phyloP scores from a whole-genome alignment of 192 early-diverging fungal genomes.

The Geranomyces michiganensis region DNA sequence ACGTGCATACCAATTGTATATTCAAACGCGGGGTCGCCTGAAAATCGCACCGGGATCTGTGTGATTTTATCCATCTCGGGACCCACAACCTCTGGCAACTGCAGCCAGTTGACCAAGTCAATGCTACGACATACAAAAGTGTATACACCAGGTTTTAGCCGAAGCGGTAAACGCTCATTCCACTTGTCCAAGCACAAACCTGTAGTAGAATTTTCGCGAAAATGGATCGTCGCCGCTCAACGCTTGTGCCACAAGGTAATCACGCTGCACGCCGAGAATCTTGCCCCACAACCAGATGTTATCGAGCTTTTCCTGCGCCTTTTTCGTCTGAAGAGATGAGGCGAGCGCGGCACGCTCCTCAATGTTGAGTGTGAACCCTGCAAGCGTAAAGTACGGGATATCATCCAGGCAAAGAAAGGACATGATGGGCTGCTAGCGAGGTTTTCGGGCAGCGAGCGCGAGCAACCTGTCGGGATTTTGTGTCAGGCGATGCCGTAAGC shows the following conservation, averaged over 20 bases:
- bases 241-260: slow-evolving; percentile 59
- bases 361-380: slow-evolving; percentile 57
- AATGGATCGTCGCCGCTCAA: slow-evolving; percentile 40
- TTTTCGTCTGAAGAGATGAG: slow-evolving; percentile 51
- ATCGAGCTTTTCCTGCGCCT: slow-evolving; percentile 55
- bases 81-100: slow-evolving; percentile 51
- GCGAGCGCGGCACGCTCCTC: slow-evolving; percentile 53
- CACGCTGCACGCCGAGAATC: slow-evolving; percentile 55
- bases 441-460: no score
- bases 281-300: slow-evolving; percentile 60
- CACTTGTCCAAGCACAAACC: slow-evolving; percentile 33
- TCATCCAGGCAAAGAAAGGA: slow-evolving; percentile 43
- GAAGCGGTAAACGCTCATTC: not conserved
- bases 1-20: slow-evolving; percentile 33
- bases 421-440: slow-evolving; percentile 26
- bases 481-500: no score
- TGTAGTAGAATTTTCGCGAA: slow-evolving; percentile 58
- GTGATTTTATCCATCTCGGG: slow-evolving; percentile 44
- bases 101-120: slow-evolving; percentile 57
- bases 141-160: no score
- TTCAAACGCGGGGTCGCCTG: slow-evolving; percentile 58
- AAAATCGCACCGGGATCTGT: slow-evolving; percentile 48
- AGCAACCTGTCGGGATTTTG: no score
- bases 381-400: slow-evolving; percentile 46
- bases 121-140: slow-evolving; percentile 27